Evolutionary conservation across 2,329 filamentous ascomycete genomes (phyloP).

Genomic region (Hypoxylon sp.): DNA sequence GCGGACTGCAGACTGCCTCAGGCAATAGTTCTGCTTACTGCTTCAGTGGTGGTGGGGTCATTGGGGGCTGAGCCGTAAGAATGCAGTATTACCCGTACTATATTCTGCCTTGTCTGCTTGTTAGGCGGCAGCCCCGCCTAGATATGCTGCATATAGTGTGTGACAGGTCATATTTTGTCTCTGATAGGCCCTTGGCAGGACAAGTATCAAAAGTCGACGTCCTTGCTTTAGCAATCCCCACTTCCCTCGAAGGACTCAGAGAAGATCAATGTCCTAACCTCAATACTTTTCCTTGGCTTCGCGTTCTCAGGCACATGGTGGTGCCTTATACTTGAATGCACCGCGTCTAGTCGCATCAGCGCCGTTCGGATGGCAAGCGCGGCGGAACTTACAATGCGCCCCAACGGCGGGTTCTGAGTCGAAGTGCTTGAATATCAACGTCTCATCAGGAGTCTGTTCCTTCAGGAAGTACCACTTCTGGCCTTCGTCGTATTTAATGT

Average conservation of each 20-base stretch:
- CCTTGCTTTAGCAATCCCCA: background rate
- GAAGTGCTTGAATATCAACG: slow-evolving; percentile 10
- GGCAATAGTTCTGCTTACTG: background rate
- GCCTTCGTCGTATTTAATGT: slow-evolving; percentile 1
- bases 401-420: background rate
- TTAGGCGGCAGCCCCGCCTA: background rate
- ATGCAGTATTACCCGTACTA: background rate
- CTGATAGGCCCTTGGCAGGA: background rate
- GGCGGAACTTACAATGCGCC: background rate
- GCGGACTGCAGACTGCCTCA: no score
- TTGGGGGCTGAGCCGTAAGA: background rate
- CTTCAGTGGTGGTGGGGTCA: background rate
- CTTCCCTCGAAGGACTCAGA: background rate
- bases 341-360: background rate
- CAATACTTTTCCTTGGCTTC: slow-evolving; percentile 6
- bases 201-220: background rate
- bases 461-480: slow-evolving; percentile 13
- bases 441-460: slow-evolving; percentile 1
- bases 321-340: slow-evolving; percentile 7
- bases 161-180: background rate
- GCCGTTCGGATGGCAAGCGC: background rate
- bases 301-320: background rate
- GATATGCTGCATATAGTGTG: background rate
- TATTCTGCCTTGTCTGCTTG: slow-evolving; percentile 1
- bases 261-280: slow-evolving; percentile 5